A percentile compares a stretch with the other conserved stretches of the same genome.
Conservation (phyloP, 1,284 basidiomycete genomes). For the Fomitopsis betulina region DNA sequence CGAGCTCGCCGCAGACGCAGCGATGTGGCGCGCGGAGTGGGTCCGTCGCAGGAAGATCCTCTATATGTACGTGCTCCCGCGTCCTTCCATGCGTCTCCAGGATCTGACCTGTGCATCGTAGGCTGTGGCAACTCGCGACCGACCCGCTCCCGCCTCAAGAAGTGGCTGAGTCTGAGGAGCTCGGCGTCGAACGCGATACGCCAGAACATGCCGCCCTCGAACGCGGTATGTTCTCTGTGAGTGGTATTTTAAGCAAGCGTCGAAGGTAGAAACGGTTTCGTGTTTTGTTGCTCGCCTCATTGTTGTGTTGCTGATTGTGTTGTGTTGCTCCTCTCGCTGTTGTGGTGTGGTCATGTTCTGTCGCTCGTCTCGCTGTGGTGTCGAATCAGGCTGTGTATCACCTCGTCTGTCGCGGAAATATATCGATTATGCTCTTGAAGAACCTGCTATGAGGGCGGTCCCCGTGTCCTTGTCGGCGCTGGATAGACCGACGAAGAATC, state of each 20-base stretch:
- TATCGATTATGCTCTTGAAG: too few species aligned
- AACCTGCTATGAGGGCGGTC: too few species aligned
- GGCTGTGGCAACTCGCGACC: conserved; percentile 70
- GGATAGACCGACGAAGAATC: too few species aligned
- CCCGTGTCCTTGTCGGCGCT: too few species aligned
- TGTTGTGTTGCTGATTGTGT: too few species aligned
- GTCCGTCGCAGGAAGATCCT: conserved; percentile 62
- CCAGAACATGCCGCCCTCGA: conserved; percentile 59
- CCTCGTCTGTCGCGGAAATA: too few species aligned
- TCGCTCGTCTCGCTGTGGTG: too few species aligned
- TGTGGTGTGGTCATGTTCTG: too few species aligned
- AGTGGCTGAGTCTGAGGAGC: conserved; percentile 54
- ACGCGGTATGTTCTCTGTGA: conserved; percentile 41
- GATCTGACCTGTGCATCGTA: conserved; percentile 20
- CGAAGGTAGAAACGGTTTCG: conserved; percentile 13
- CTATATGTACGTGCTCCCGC: conserved; percentile 45
- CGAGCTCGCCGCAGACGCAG: conserved; percentile 68
- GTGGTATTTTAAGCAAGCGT: conserved; percentile 16
- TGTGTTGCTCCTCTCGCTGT: too few species aligned
- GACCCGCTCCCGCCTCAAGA: conserved; percentile 64
- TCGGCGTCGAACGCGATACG: conserved; percentile 73
- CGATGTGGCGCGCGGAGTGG: conserved; percentile 72
- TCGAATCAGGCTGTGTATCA: too few species aligned
- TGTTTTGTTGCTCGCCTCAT: conserved; percentile 3
- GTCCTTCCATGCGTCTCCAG: not conserved